These are phyloP conservation scores for Clarireedia hainanense DNA, from an alignment of 2,329 filamentous ascomycete genomes.

Conservation along the genomic window DNA sequence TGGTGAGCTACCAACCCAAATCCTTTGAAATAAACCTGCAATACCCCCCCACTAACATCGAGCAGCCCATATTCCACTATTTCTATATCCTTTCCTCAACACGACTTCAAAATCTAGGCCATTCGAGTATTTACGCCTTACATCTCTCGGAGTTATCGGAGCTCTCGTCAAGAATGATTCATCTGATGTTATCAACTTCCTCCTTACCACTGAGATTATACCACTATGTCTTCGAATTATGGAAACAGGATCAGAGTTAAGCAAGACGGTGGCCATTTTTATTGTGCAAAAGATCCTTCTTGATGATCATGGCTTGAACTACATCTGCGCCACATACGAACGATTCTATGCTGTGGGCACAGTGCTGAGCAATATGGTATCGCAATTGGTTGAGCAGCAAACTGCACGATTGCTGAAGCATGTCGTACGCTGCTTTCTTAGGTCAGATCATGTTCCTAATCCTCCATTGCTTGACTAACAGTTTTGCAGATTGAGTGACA, in stretches of 20 bases:
- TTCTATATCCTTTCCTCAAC: constrained; percentile 96
- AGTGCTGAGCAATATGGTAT: constrained; percentile 97
- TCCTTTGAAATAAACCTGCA: neutral
- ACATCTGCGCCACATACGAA: constrained; percentile 98
- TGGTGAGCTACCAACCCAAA: constrained; percentile 47
- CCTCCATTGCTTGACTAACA: constrained; percentile 6
- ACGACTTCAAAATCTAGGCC: constrained; percentile 96
- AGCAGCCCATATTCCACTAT: constrained; percentile 92
- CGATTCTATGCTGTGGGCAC: constrained; percentile 97
- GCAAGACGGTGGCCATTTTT: constrained; percentile 98
- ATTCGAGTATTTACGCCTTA: constrained; percentile 94
- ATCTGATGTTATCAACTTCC: constrained; percentile 97
- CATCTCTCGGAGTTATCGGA: constrained; percentile 91
- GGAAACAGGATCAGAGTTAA: constrained; percentile 97
- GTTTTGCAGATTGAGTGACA: constrained; percentile 71
- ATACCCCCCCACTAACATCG: constrained; percentile 12
- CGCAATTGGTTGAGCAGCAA: constrained; percentile 93
- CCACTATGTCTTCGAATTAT: constrained; percentile 96
- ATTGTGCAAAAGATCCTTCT: constrained; percentile 98
- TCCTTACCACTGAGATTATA: constrained; percentile 96
- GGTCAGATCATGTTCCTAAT: constrained; percentile 46
- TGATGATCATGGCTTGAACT: constrained; percentile 92
- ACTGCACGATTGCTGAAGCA: constrained; percentile 94
- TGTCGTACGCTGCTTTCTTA: constrained; percentile 91
- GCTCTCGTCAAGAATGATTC: constrained; percentile 98